These are phyloP conservation scores for Clonostachys rhizophaga DNA, from an alignment of 2,329 filamentous ascomycete genomes.

Conservation along the genomic window DNA sequence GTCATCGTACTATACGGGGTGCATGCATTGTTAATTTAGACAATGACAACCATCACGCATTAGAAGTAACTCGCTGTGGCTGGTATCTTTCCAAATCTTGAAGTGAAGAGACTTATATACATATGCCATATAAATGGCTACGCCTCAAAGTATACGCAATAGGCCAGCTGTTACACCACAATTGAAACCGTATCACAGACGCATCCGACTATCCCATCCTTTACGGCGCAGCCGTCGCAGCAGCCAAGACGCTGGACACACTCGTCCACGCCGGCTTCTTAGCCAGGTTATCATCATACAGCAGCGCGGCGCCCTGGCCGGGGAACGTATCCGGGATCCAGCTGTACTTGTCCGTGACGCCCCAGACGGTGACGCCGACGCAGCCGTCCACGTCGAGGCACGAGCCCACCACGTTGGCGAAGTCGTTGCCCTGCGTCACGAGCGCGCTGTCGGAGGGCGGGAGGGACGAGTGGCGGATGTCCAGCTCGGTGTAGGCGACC, in stretches of 20 bases:
- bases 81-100: too few species aligned
- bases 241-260: constrained; percentile 24
- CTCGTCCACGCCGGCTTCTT: constrained; percentile 34
- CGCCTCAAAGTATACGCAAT: too few species aligned
- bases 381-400: constrained; percentile 30
- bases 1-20: too few species aligned
- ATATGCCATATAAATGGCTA: too few species aligned
- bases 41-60: too few species aligned
- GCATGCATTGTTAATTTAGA: too few species aligned
- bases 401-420: constrained; percentile 28
- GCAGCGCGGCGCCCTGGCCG: constrained; percentile 31
- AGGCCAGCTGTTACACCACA: too few species aligned
- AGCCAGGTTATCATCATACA: constrained; percentile 27
- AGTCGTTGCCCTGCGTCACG: constrained; percentile 43
- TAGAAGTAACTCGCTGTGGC: too few species aligned
- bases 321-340: constrained; percentile 30
- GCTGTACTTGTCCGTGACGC: constrained; percentile 30
- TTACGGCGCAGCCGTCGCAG: constrained; percentile 10
- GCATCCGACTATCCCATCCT: not conserved
- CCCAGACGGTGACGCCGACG: constrained; percentile 39
- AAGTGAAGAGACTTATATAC: too few species aligned
- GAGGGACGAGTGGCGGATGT: constrained; percentile 45
- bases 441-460: constrained; percentile 34
- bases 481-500: constrained; percentile 57
- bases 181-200: not conserved